These are phyloP conservation scores for Diaporthe aspalathi DNA, from an alignment of 2,329 filamentous ascomycete genomes.

Conservation along the genomic window DNA sequence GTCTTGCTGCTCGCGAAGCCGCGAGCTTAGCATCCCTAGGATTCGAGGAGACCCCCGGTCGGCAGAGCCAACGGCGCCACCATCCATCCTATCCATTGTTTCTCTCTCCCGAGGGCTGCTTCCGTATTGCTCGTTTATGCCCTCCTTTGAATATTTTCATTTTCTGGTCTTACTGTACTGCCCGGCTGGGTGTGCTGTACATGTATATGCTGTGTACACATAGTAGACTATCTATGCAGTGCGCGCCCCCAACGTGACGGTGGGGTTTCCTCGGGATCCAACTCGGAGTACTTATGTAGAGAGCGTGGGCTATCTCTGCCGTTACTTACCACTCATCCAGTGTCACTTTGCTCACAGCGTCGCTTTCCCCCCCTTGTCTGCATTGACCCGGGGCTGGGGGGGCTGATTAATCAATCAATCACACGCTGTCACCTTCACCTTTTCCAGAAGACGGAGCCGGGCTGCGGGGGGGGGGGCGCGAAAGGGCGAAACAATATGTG, in stretches of 20 bases:
- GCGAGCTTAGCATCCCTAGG: not conserved
- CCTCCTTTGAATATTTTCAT: not conserved
- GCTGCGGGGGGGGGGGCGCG: not conserved
- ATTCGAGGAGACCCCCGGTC: slow-evolving; percentile 28
- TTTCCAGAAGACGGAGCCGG: not conserved
- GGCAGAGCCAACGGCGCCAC: slow-evolving; percentile 8
- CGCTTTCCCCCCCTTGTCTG: not conserved
- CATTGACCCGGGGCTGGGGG: not conserved
- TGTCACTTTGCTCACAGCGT: not conserved
- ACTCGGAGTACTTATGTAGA: not conserved
- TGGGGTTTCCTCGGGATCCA: slow-evolving; percentile 19
- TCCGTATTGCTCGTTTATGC: not conserved
- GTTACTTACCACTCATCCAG: not conserved
- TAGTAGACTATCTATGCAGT: not conserved
- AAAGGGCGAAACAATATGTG: not conserved
- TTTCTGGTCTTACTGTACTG: slow-evolving; percentile 6
- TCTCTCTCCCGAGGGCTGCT: not conserved
- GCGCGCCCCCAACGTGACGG: slow-evolving; percentile 22
- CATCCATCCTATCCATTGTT: not conserved
- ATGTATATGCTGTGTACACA: not conserved
- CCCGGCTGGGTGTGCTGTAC: not conserved
- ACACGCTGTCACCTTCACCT: slow-evolving; percentile 9
- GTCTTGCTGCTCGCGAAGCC: not conserved
- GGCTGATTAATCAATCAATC: slow-evolving; percentile 27
- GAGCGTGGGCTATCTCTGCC: no score